Evolutionary conservation across 2,329 filamentous ascomycete species (phyloP).

Genomic region (Decorospora gaudefroyi): DNA sequence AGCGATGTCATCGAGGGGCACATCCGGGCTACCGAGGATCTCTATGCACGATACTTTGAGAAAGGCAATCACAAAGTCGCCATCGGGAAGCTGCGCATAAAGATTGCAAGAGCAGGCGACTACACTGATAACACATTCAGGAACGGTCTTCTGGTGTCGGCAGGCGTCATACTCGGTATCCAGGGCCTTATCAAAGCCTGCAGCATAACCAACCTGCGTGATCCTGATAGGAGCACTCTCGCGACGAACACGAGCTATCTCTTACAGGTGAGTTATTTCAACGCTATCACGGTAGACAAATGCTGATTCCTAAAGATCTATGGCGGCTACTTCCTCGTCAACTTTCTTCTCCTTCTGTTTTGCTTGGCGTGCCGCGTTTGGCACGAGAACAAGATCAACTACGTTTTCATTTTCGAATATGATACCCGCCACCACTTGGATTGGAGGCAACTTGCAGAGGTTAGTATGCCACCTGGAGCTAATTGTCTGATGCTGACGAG

Average conservation of each 20-base stretch:
- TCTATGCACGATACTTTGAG: conserved; percentile 95
- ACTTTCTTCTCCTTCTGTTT: conserved; percentile 81
- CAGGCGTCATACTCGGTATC: conserved; percentile 51
- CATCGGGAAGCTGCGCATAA: conserved; percentile 79
- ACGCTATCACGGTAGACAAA: conserved; percentile 60
- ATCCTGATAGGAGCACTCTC: conserved; percentile 21
- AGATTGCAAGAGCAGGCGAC: conserved; percentile 63
- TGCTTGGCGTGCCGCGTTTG: conserved; percentile 83
- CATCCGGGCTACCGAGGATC: conserved; percentile 80
- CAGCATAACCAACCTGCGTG: conserved; percentile 30
- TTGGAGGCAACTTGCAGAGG: conserved; percentile 83
- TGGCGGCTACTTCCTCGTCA: conserved; percentile 84
- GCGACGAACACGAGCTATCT: conserved; percentile 55
- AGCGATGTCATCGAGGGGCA: conserved; percentile 82
- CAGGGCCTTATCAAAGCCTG: conserved; percentile 51
- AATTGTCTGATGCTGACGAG: conserved; percentile 12
- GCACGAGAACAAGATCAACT: conserved; percentile 86
- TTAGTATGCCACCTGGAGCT: conserved; percentile 35
- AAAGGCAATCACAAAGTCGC: conserved; percentile 91
- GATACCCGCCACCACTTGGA: conserved; percentile 83
- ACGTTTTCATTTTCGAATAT: conserved; percentile 95
- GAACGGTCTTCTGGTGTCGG: conserved; percentile 55
- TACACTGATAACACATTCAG: conserved; percentile 64
- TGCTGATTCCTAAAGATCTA: conserved; percentile 67
- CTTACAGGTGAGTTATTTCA: conserved; percentile 63